Base-by-base conservation (phyloP, 306 rosid species). In the Vigna trinervia region DNA sequence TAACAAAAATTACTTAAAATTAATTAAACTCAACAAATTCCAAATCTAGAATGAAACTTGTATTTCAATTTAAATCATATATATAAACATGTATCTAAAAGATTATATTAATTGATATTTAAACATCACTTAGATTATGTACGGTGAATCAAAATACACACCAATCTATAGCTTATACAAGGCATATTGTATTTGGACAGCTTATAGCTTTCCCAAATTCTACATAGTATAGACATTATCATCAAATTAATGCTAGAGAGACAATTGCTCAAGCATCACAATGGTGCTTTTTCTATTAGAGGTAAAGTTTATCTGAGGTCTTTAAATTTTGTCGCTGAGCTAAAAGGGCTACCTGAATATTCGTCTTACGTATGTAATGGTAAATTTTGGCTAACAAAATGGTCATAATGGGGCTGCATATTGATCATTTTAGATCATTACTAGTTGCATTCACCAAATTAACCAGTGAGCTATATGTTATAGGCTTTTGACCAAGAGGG, bases 361-460 rank as follows among this genome's bases (percentile, higher is more conserved):
- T 73, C 34, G 70, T 46, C 84, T 59, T 68, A 36, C 64, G 71
- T 69, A 57, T 60, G 73, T 59, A 26, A 28, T 41, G 38, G n/a
- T 28, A 75, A 68, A 58, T 68, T 41, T 75, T 39, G 47, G 77
- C 66, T n/a, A 61, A 75, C 8, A 58, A 30, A 51, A 60, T 20
- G 15, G 34, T 63, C 20, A 69, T 47, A 26, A 65, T 20, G 36
- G 17, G 28, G 22, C 15, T 26, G 50, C 58, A 48, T 14, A 59
- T 70, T 19, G 70, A 50, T 32, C 11, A 23, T 43, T 78, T 78
- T 8, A 69, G 68, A 52, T 66, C 11, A 26, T 63, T 51, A 79
- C 38, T 63, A 63, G 23, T 32, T 61, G 15, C 65, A 68, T 20
- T 17, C 73, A 62, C 69, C 73, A 32, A 60, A 59, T 34, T 17